Evolutionary conservation across 2,329 filamentous ascomycete genomes (phyloP).

Genomic region (Colletotrichum theobromicola): DNA sequence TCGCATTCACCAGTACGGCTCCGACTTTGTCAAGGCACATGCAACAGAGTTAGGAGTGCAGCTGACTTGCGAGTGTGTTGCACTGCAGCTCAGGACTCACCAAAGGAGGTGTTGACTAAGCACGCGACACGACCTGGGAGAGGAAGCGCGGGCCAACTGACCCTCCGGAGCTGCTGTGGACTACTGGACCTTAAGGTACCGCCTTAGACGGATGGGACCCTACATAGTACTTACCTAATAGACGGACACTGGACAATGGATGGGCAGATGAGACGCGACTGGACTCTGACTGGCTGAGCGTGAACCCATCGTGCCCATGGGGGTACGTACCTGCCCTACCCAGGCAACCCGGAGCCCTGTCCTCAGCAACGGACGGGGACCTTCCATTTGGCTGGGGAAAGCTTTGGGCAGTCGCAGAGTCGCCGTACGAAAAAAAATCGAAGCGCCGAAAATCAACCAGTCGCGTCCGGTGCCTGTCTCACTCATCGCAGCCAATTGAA

Average conservation of each 20-base stretch:
- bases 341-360: neutral
- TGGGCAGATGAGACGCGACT: neutral
- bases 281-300: neutral
- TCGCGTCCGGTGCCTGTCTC: neutral
- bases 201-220: too few species aligned
- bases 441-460: slow-evolving; percentile 6
- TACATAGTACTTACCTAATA: too few species aligned
- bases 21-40: neutral
- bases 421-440: neutral
- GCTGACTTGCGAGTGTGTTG: neutral
- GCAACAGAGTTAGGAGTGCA: slow-evolving; percentile 2
- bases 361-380: neutral
- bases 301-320: neutral
- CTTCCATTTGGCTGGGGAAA: neutral
- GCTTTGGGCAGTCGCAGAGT: neutral
- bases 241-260: neutral
- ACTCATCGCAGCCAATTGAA: neutral
- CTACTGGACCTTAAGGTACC: too few species aligned
- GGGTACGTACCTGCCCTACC: neutral
- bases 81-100: neutral
- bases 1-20: neutral
- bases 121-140: neutral
- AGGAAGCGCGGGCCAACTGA: neutral
- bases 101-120: neutral
- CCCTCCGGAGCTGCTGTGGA: neutral